Evolutionary conservation across 2,329 filamentous ascomycete species (phyloP).

Genomic region (Pseudogymnoascus sp.): DNA sequence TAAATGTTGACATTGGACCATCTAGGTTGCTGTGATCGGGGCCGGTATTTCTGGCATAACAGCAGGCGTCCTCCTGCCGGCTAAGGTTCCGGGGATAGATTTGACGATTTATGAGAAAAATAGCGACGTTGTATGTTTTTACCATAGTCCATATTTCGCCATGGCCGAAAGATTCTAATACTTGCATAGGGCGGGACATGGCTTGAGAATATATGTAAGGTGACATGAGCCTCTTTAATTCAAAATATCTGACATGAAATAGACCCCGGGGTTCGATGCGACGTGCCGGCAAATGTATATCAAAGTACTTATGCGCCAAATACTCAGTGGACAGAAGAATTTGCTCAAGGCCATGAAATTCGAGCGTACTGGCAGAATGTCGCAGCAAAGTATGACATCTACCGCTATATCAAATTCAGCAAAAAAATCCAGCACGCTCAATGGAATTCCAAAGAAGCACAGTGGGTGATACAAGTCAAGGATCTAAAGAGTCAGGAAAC

Average conservation of each 20-base stretch:
- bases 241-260: conserved; percentile 49
- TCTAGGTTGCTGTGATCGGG: conserved; percentile 52
- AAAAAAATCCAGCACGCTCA: conserved; percentile 47
- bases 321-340: conserved; percentile 61
- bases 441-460: conserved; percentile 46
- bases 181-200: conserved; percentile 41
- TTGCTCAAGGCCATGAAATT: conserved; percentile 61
- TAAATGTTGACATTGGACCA: background rate
- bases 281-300: conserved; percentile 64
- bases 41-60: conserved; percentile 57
- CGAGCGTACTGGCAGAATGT: conserved; percentile 57
- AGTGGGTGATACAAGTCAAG: conserved; percentile 45
- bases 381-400: conserved; percentile 57
- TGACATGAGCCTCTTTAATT: conserved; percentile 22
- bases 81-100: conserved; percentile 60
- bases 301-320: conserved; percentile 63
- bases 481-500: conserved; percentile 34
- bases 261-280: conserved; percentile 43
- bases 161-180: conserved; percentile 16
- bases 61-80: conserved; percentile 58
- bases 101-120: conserved; percentile 65
- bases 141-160: conserved; percentile 45
- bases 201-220: conserved; percentile 40
- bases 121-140: conserved; percentile 45
- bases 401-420: conserved; percentile 48